Evolutionary conservation across 352 stramenopile species (phyloP).

Genomic region (Phytophthora palmivora): DNA sequence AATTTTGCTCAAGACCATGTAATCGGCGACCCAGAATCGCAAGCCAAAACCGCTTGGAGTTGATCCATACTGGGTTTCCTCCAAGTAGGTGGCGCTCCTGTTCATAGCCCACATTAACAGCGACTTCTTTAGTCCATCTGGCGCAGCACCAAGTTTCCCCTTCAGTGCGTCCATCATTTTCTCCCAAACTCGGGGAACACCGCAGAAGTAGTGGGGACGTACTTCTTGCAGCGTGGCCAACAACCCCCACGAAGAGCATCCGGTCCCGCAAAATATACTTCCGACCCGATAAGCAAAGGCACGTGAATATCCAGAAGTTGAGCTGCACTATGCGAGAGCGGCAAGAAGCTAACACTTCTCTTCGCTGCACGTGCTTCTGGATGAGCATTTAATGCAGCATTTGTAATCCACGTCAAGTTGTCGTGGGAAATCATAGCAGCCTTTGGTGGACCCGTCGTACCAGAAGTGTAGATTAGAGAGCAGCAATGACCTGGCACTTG

Average conservation of each 20-base stretch:
- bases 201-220: conserved; percentile 80
- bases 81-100: conserved; percentile 31
- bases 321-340: conserved; percentile 78
- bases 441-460: conserved; percentile 72
- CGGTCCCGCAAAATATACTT: conserved; percentile 77
- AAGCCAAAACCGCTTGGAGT: conserved; percentile 49
- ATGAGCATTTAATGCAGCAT: conserved; percentile 52
- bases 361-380: conserved; percentile 59
- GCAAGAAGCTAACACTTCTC: conserved; percentile 79
- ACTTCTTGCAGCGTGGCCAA: conserved; percentile 71
- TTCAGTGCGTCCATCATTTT: conserved; percentile 88
- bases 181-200: conserved; percentile 89
- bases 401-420: conserved; percentile 75
- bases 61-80: conserved; percentile 74
- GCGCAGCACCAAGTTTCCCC: conserved; percentile 41
- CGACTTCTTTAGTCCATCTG: conserved; percentile 79
- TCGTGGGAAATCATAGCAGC: conserved; percentile 80
- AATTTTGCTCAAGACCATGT: conserved; percentile 82
- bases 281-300: conserved; percentile 61
- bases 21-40: conserved; percentile 80
- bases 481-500: conserved; percentile 72
- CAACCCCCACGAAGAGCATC: conserved; percentile 78
- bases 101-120: conserved; percentile 77
- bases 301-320: conserved; percentile 85
- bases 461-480: conserved; percentile 93